A percentile compares a stretch with the other conserved stretches of the same genome.
phyloP scores from a whole-genome alignment of 768 basidiomycete species.

The Russula earlei region DNA sequence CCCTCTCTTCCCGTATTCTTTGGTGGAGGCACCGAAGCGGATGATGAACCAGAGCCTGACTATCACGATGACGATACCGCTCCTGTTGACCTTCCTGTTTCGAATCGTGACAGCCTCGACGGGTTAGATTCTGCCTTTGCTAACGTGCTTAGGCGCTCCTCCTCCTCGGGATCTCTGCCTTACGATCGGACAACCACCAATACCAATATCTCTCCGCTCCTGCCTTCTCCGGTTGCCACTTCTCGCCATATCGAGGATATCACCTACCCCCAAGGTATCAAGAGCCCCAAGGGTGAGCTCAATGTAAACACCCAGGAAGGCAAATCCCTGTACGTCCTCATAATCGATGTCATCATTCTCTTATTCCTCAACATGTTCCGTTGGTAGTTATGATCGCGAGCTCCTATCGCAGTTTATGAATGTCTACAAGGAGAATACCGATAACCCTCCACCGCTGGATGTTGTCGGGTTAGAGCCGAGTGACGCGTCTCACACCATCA shows the following conservation, averaged over 20 bases:
- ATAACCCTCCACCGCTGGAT: slow-evolving; percentile 78
- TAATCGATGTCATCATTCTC: background rate
- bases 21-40: slow-evolving; percentile 22
- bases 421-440: slow-evolving; percentile 92
- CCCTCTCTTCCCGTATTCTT: slow-evolving; percentile 13
- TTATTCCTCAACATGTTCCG: slow-evolving; percentile 3
- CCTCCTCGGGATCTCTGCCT: slow-evolving; percentile 33
- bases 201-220: slow-evolving; percentile 33
- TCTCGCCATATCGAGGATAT: slow-evolving; percentile 84
- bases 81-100: slow-evolving; percentile 30
- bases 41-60: slow-evolving; percentile 24
- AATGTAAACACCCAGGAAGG: slow-evolving; percentile 78
- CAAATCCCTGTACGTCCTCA: slow-evolving; percentile 65
- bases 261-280: slow-evolving; percentile 73
- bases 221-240: slow-evolving; percentile 65
- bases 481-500: slow-evolving; percentile 37
- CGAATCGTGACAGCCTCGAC: slow-evolving; percentile 65
- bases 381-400: slow-evolving; percentile 81
- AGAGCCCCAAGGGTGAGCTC: slow-evolving; percentile 75
- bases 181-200: slow-evolving; percentile 39
- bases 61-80: slow-evolving; percentile 29
- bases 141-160: slow-evolving; percentile 57
- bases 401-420: slow-evolving; percentile 96
- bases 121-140: slow-evolving; percentile 86
- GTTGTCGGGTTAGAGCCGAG: slow-evolving; percentile 84